Conservation (phyloP, 2,329 filamentous ascomycete species). For the Dactylellina haptotyla region DNA sequence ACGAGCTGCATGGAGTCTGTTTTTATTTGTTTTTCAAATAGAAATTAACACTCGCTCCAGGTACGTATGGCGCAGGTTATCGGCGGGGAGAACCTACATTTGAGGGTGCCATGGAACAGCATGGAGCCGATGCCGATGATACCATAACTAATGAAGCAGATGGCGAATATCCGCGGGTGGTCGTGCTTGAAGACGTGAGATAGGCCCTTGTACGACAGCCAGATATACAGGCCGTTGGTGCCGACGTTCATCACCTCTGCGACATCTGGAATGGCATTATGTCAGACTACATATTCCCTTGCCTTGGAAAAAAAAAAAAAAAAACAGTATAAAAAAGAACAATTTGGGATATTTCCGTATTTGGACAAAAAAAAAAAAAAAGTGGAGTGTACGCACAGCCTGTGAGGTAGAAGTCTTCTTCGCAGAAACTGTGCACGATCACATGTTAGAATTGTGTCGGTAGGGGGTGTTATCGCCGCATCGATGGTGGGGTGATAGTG, state of each 20-base stretch:
- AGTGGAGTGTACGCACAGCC: constrained; percentile 50
- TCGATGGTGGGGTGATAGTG: too few species aligned
- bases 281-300: not conserved
- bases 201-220: constrained; percentile 79
- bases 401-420: constrained; percentile 58
- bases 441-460: constrained; percentile 3
- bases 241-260: constrained; percentile 68
- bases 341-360: too few species aligned
- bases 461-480: too few species aligned
- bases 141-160: constrained; percentile 67
- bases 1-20: constrained; percentile 71
- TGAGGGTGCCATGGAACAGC: constrained; percentile 69
- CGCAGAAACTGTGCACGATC: constrained; percentile 56
- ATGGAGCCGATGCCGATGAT: constrained; percentile 68
- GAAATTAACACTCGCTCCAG: too few species aligned
- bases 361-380: not conserved
- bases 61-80: not conserved
- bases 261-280: constrained; percentile 53
- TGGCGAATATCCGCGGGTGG: constrained; percentile 79
- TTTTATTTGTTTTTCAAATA: constrained; percentile 3
- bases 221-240: constrained; percentile 85
- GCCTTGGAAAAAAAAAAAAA: too few species aligned
- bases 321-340: too few species aligned
- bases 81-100: constrained; percentile 62
- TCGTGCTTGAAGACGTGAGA: constrained; percentile 75